A percentile compares a stretch with the other conserved stretches of the same genome.
These are phyloP conservation scores for Plectosphaerella sp. DNA, from an alignment of 2,329 filamentous ascomycete species.

Conservation along the genomic window DNA sequence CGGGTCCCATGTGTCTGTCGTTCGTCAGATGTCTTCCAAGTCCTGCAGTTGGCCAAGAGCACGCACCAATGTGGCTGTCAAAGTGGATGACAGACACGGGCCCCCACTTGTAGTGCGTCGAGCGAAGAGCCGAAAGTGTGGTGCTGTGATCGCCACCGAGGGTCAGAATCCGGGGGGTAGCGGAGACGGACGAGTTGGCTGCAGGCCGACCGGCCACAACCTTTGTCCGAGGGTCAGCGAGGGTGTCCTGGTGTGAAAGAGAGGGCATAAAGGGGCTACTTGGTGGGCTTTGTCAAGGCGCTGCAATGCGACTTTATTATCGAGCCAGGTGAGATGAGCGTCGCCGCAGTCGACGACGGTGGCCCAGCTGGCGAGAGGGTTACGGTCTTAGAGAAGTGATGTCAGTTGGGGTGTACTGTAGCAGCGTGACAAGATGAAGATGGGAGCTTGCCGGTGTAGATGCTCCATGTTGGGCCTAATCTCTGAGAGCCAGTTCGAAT, in stretches of 20 bases:
- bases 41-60: neutral
- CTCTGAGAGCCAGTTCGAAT: slow-evolving; percentile 20
- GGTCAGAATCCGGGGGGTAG: slow-evolving; percentile 49
- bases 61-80: slow-evolving; percentile 55
- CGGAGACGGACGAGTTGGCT: slow-evolving; percentile 38
- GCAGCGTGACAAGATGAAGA: neutral
- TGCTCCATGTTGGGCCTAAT: slow-evolving; percentile 13
- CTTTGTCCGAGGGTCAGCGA: slow-evolving; percentile 10
- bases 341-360: slow-evolving; percentile 73
- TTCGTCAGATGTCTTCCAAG: slow-evolving; percentile 7
- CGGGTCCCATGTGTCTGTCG: slow-evolving; percentile 66
- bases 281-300: slow-evolving; percentile 69
- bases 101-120: slow-evolving; percentile 52
- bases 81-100: slow-evolving; percentile 62
- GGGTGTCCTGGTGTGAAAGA: neutral
- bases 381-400: neutral
- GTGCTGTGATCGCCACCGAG: slow-evolving; percentile 64
- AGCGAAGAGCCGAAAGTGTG: slow-evolving; percentile 57
- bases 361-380: slow-evolving; percentile 11
- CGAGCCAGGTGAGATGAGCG: slow-evolving; percentile 71
- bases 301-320: slow-evolving; percentile 68
- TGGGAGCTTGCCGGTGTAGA: slow-evolving; percentile 16
- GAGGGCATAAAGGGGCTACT: slow-evolving; percentile 20
- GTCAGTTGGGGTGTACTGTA: neutral
- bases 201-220: slow-evolving; percentile 24